Evolutionary conservation across 1,284 basidiomycete genomes (phyloP).

Genomic region (Boletus sp.): DNA sequence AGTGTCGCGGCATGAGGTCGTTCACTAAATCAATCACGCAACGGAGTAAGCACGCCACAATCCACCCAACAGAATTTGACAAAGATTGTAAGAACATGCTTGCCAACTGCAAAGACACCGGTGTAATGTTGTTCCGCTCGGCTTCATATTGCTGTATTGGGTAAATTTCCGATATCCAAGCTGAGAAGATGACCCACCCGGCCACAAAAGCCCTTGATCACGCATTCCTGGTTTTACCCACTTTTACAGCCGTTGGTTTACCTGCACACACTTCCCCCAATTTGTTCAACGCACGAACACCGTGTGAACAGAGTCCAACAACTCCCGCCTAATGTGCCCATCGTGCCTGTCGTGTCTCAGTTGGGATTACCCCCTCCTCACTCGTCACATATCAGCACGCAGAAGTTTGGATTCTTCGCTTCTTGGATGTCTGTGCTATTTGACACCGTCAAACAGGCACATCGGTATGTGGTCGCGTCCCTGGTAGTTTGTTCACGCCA

Average conservation of each 20-base stretch:
- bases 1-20: no score
- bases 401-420: background rate
- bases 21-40: background rate
- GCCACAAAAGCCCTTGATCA: background rate
- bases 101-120: background rate
- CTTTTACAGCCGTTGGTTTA: background rate
- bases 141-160: background rate
- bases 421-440: background rate
- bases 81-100: background rate
- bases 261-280: conserved; percentile 1
- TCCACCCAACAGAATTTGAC: background rate
- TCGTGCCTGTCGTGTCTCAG: background rate
- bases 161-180: background rate
- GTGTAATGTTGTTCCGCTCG: background rate
- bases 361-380: conserved; percentile 2
- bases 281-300: background rate
- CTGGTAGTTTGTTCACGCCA: no score
- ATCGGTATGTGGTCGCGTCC: background rate
- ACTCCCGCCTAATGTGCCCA: background rate
- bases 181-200: background rate
- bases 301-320: background rate
- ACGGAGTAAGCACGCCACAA: background rate
- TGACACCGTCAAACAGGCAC: background rate
- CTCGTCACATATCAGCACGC: background rate
- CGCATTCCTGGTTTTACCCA: background rate